Evolutionary conservation across 192 early-diverging fungal genomes (phyloP).

Genomic region (Pilobolus umbonatus): DNA sequence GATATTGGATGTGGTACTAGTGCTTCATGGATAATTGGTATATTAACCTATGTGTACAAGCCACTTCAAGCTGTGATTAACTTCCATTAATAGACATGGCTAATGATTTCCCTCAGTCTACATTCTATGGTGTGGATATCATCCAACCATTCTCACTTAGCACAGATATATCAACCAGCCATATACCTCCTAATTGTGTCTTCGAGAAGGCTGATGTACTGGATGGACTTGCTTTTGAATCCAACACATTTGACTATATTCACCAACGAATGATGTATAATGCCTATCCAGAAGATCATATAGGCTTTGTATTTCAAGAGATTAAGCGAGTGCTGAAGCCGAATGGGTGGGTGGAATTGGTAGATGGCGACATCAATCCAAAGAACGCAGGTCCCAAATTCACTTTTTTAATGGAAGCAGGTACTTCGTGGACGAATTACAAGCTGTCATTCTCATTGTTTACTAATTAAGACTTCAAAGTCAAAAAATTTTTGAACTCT

Average conservation of each 20-base stretch:
- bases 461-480: not conserved
- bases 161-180: not conserved
- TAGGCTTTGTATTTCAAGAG: not conserved
- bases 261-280: constrained; percentile 19
- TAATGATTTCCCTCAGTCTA: constrained; percentile 15
- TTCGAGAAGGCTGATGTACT: constrained; percentile 4
- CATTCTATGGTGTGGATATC: constrained; percentile 13
- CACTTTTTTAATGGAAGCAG: not conserved
- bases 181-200: not conserved
- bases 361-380: constrained; percentile 16
- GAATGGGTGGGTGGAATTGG: constrained; percentile 14
- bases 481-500: not conserved
- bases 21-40: constrained; percentile 20
- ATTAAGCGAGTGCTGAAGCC: constrained; percentile 13
- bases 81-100: constrained; percentile 14
- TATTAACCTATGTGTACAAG: not conserved
- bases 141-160: not conserved
- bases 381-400: constrained; percentile 10
- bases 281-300: not conserved
- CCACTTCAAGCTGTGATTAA: too few species aligned
- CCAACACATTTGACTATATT: constrained; percentile 15
- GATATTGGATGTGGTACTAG: constrained; percentile 18
- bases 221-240: not conserved
- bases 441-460: not conserved
- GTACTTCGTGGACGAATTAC: not conserved